Conservation (phyloP, 768 basidiomycete genomes). For the Megacollybia marginata region DNA sequence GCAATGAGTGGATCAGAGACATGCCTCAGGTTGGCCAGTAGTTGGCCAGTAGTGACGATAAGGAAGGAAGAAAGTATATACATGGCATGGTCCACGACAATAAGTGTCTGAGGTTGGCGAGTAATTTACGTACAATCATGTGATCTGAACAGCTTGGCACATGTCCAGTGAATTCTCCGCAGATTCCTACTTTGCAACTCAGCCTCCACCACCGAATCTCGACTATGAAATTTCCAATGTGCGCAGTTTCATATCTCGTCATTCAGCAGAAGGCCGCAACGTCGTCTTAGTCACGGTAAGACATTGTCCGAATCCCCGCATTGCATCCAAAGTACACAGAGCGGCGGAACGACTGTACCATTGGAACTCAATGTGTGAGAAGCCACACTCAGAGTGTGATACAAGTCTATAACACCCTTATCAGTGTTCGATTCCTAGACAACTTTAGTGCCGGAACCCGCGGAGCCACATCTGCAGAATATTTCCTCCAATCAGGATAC, state of each 20-base stretch:
- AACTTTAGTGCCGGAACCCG: constrained; percentile 99
- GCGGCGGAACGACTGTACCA: constrained; percentile 96
- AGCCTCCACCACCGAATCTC: constrained; percentile 69
- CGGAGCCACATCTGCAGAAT: constrained; percentile 96
- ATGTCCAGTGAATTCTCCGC: constrained; percentile 53
- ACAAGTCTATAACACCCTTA: not conserved
- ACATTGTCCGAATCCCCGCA: constrained; percentile 2
- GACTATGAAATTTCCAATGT: constrained; percentile 60
- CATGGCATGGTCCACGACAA: no score
- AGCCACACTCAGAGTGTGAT: no score
- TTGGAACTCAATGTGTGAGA: constrained; percentile 96
- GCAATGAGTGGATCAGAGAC: no score
- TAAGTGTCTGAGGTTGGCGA: no score
- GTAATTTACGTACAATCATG: no score
- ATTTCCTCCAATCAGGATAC: constrained; percentile 90
- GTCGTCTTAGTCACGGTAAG: constrained; percentile 94
- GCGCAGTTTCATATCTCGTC: constrained; percentile 61
- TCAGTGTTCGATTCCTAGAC: constrained; percentile 95
- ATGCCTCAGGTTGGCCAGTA: no score
- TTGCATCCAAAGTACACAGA: constrained; percentile 39
- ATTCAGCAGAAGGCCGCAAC: constrained; percentile 54
- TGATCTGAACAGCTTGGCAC: no score
- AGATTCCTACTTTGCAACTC: constrained; percentile 85
- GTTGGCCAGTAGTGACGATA: no score
- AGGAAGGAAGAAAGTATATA: no score